Evolutionary conservation across 169 alveolate species (phyloP), one percentile per base, ranked within the genome.

Genomic region (Hepatocystis sp.): DNA sequence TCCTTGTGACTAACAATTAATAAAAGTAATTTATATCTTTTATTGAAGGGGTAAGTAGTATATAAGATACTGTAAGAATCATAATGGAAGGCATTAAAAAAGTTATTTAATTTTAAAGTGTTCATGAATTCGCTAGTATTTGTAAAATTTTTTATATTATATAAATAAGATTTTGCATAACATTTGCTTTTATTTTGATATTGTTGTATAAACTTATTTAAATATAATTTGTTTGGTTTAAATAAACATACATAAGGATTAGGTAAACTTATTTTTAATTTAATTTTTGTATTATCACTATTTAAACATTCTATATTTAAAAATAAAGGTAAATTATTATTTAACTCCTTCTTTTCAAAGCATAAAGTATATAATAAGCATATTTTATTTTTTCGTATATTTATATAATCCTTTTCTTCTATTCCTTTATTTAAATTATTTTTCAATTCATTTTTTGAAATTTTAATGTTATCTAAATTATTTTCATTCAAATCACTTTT

Each of bases 401-500:
- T 56, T 13, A 76, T 76, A 63, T 76, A 76, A 36, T 76, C 78
- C 56, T 76, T 76, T 56, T 76, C 88, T 19, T 40, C 88, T 17
- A 39, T 44, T 27, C 30, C 56, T 17, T 76, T 25, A 21, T 76
- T 76, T 28, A 42, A 17, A 58, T 76, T 76, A 8, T 76, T 42
- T 76, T 76, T 76, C 56, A 76, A 58, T 58, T 76, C 44, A 25
- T 52, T 76, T 34, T 60, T 76, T 19, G 58, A n/a, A 10, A 76
- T 39, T 30, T 56, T 76, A n/a, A 76, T 58, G 53, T 58, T 47
- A 27, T 76, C 88, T 65, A 76, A 58, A 42, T 58, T 58, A 39
- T 76, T 76, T 58, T 60, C 88, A 30, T 36, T 15, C 17, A 76
- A 32, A 42, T 76, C 53, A 44, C 78, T 28, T 44, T 76, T 76